Evolutionary conservation across 2,329 filamentous ascomycete genomes (phyloP), one percentile per base, ranked within the genome.

Genomic region (Endocalyx cinctus): DNA sequence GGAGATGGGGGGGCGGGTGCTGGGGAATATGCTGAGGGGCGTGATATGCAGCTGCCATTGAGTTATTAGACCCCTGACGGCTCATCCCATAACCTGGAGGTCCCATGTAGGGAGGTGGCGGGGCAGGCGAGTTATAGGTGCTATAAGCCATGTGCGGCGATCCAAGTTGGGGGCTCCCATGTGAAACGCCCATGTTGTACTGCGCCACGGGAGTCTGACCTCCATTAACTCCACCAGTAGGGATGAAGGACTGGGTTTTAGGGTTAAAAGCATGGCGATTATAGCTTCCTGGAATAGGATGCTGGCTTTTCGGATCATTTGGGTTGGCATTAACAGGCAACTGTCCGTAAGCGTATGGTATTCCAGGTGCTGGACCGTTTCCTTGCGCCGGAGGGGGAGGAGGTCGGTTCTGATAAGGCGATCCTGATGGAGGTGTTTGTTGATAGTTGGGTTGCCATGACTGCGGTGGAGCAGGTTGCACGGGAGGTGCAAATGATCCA

Each of bases 191-290:
- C 20, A 67, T 67, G 27, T 60, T 67, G 40, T 69, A 77, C 1
- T 66, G 64, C 12, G 64, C 65, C 40, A 68, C 62, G 5, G 69
- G 63, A 19, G 63, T 62, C 25, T 67, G 70, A 43, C 69, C 64
- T 4, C 69, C 63, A 18, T 64, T 60, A 56, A 73, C 68, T 17
- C 67, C 64, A 42, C 60, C 67, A 40, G 76, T 67, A 2, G 90
- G 90, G 16, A 95, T 77, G 59, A 97, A 96, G 0, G 89, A 85
- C 53, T 94, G 86, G 12, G 86, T 96, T 63, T 94, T 89, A 1
- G 89, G 90, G 54, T 96, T 96, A 66, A 97, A 96, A 10, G 84
- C 79, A 49, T 87, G 86, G 37, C 88, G 75, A 53, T 84, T 87
- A 46, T 77, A 94, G 60, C 83, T 92, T 22, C 87, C 87, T 11